Conservation (phyloP, 805 yeast species). For the Huiozyma sinensis region DNA sequence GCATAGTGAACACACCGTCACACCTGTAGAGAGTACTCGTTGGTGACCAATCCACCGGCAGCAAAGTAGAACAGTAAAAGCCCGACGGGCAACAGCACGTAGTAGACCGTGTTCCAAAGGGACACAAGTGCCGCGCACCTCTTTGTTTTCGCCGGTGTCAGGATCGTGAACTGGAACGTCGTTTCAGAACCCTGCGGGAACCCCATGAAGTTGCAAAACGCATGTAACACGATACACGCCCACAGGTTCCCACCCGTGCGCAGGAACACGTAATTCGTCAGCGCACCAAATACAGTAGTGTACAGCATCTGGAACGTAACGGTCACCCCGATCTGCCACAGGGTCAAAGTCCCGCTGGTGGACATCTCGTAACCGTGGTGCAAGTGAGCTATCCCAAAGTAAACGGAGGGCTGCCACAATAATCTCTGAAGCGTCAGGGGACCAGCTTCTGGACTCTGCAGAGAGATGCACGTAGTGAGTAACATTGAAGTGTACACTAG, state of each 20-base stretch:
- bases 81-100: conserved; percentile 13
- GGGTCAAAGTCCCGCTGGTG: conserved; percentile 9
- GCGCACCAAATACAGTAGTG: conserved; percentile 25
- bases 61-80: conserved; percentile 3
- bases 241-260: conserved; percentile 22
- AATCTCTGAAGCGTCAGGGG: conserved; percentile 5
- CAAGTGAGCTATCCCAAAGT: conserved; percentile 27
- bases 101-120: conserved; percentile 19
- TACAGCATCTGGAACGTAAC: conserved; percentile 20
- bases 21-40: no score
- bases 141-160: conserved; percentile 1
- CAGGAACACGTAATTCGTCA: conserved; percentile 24
- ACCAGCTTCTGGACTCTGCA: conserved; percentile 3
- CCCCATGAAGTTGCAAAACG: conserved; percentile 26
- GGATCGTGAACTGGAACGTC: conserved; percentile 13
- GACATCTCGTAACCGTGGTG: conserved; percentile 26
- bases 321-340: conserved; percentile 10
- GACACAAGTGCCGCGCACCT: conserved; percentile 3
- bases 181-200: conserved; percentile 23
- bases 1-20: no score
- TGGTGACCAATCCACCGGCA: no score
- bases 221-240: conserved; percentile 23
- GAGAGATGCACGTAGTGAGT: conserved; percentile 11
- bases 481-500: conserved; percentile 26
- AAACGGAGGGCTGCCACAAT: conserved; percentile 18